A percentile compares a stretch with the other conserved stretches of the same genome.
phyloP scores from a whole-genome alignment of 257 asterid species.

The Solanum paucissectum region DNA sequence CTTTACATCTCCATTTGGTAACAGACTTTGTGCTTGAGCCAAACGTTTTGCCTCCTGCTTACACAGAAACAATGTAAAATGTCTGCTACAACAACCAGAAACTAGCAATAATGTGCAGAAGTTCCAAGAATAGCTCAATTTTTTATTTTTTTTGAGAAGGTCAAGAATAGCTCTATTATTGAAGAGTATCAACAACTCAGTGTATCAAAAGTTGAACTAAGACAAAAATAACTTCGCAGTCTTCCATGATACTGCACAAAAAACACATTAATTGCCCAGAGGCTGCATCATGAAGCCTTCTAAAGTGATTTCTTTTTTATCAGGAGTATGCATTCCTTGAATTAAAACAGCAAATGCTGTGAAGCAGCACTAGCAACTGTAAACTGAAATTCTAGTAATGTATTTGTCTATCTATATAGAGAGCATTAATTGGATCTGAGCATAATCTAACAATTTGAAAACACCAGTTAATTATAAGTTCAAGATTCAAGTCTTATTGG shows the following conservation, averaged over 20 bases:
- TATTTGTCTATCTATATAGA: background rate
- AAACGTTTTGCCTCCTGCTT: constrained; percentile 47
- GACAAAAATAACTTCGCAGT: background rate
- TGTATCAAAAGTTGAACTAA: background rate
- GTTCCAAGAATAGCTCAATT: background rate
- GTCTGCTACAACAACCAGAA: background rate
- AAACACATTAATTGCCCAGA: background rate
- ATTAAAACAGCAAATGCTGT: background rate
- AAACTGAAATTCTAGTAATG: background rate
- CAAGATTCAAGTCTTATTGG: background rate
- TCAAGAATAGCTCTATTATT: background rate
- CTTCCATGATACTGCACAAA: background rate
- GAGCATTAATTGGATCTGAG: background rate
- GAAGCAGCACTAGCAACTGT: background rate
- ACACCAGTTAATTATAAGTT: background rate
- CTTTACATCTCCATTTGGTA: constrained; percentile 58
- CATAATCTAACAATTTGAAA: background rate
- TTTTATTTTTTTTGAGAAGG: background rate
- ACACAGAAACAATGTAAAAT: background rate
- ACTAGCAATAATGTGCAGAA: background rate
- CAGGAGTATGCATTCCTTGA: background rate
- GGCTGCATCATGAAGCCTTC: background rate
- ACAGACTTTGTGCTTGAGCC: constrained; percentile 35
- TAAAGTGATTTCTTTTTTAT: background rate
- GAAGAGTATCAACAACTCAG: background rate